Evolutionary conservation across 2,329 filamentous ascomycete genomes (phyloP), one percentile per base, ranked within the genome.

Genomic region (Paecilomyces fulvus): DNA sequence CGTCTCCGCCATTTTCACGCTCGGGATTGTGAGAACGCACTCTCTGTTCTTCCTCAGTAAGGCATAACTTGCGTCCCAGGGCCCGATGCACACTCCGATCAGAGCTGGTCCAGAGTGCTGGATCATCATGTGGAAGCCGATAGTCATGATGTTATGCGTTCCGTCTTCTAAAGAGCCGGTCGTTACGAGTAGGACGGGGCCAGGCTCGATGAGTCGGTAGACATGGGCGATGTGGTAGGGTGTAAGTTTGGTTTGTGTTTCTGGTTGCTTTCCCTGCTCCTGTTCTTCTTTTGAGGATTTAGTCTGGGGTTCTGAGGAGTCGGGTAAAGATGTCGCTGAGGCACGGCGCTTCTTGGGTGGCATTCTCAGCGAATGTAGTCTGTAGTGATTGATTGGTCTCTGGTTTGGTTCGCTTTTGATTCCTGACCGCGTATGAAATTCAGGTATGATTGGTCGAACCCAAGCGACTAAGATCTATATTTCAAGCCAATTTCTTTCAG

Each of bases 121-220:
- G 56, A 72, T 63, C 58, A 73, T 66, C 69, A 72, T 73, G 60
- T 73, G 70, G 61, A 73, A 72, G 52, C 70, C 70, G 54, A 72
- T 65, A 8, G 70, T 72, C 70, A 72, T 72, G 54, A 72, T 58
- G 46, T 72, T 72, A 61, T 72, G 70, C 7, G 68, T 68, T 30
- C 53, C 57, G 30, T 68, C 62, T n/a, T 61, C 58, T 8, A 70
- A 59, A 53, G 64, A 65, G 14, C 69, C 68, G 65, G 69, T 71
- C 28, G 68, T 67, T 49, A 71, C 67, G 30, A 72, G 62, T 17
- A 72, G 60, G 30, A 70, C 65, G 31, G 69, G 70, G 4, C 69
- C 70, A 14, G 70, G 70, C 59, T 72, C 69, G 57, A 72, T 60
- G n/a, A 72, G 64, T 9, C 69, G 68, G 57, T 68, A 69, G 28